phyloP scores from a whole-genome alignment of 345 rosid species.

The Turritis glabra region DNA sequence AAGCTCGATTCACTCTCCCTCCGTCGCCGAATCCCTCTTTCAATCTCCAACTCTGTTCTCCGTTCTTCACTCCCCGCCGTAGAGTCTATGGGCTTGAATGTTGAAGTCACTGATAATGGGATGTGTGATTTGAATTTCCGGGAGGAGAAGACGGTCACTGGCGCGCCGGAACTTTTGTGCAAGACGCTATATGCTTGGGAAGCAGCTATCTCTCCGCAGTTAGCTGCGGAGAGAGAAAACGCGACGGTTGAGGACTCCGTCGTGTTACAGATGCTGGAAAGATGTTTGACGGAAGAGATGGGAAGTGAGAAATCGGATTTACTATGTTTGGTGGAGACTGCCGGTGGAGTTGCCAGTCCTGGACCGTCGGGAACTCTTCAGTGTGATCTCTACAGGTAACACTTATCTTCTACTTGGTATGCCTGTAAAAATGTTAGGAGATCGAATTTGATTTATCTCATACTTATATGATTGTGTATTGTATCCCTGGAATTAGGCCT shows the following conservation, averaged over 20 bases:
- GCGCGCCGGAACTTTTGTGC: slow-evolving; percentile 54
- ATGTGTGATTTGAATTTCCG: slow-evolving; percentile 51
- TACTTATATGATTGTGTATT: background rate
- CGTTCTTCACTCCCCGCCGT: slow-evolving; percentile 60
- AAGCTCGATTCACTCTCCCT: slow-evolving; percentile 67
- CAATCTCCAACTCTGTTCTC: slow-evolving; percentile 62
- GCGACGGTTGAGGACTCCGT: slow-evolving; percentile 49
- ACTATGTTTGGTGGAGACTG: slow-evolving; percentile 82
- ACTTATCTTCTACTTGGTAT: background rate
- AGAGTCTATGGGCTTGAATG: slow-evolving; percentile 25
- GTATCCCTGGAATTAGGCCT: slow-evolving; percentile 50
- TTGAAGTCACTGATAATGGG: slow-evolving; percentile 28
- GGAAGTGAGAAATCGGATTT: slow-evolving; percentile 34
- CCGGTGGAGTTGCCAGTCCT: slow-evolving; percentile 96
- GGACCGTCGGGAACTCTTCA: slow-evolving; percentile 91
- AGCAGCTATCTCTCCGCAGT: slow-evolving; percentile 88
- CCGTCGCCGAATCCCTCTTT: slow-evolving; percentile 47
- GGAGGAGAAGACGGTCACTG: slow-evolving; percentile 45
- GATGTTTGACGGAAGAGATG: slow-evolving; percentile 49
- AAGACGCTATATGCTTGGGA: slow-evolving; percentile 80
- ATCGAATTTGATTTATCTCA: background rate
- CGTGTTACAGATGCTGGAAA: slow-evolving; percentile 51
- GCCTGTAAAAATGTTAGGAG: background rate
- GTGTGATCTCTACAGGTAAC: slow-evolving; percentile 82
- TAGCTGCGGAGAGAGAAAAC: slow-evolving; percentile 79